Base-by-base conservation (phyloP, 2,329 filamentous ascomycete species). In the Calonectria leucothoes region DNA sequence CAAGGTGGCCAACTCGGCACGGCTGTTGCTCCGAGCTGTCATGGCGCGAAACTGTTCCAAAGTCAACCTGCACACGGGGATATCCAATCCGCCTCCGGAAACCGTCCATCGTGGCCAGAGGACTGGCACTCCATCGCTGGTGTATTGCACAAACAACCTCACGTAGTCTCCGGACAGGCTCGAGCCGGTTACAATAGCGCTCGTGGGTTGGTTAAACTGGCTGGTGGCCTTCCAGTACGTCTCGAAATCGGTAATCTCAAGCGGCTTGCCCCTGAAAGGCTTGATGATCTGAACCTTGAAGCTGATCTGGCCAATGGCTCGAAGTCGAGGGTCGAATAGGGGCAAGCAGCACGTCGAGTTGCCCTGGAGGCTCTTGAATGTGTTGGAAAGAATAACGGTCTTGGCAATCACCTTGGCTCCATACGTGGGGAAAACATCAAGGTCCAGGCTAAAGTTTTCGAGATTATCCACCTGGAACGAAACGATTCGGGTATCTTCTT, bases 191-290 rank as follows among this genome's bases (percentile, higher is more conserved):
- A 99, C 95, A 29, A 98, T 91, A 29, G 95, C 94, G 81, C 91
- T 97, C 59, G 95, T 94, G 0, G 85, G 85, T 65, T 94, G 93
- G 82, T 98, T 95, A 61, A 97, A 90, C 79, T 98, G 95, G 81
- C 95, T 98, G 1, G 97, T 99, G 0, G 96, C 96, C 85, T 98
- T 99, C 97, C 97, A 99, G 84, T 99, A 99, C 0, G 97, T 98
- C 75, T 98, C 97, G 80, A 98, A 99, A 81, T 98, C 96, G 1
- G 97, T 98, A 74, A 99, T 98, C 84, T 99, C 97, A 27, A 99
- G 88, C 4, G 97, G 95, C 74, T 95, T 94, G 10, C 97, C 96
- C 75, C 93, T 92, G 86, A 98, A 99, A 0, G 97, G 97, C 81
- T 98, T 98, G 83, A 99, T 97, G 31, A 98, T 95, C 82, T 98